phyloP scores from a whole-genome alignment of 2,329 filamentous ascomycete genomes.

The Ophidiomyces ophidiicola region DNA sequence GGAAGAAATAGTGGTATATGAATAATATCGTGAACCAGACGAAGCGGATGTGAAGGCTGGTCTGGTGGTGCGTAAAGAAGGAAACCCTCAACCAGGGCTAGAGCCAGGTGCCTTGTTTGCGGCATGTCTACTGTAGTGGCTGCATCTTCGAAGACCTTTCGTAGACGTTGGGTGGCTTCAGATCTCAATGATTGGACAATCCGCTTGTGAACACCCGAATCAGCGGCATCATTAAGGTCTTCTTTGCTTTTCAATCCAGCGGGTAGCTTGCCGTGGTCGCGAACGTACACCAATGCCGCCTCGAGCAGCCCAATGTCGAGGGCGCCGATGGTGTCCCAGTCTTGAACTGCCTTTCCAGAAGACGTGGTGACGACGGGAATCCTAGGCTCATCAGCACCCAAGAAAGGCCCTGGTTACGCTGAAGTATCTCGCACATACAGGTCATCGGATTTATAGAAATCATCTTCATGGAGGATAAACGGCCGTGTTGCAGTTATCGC shows the following conservation, averaged over 20 bases:
- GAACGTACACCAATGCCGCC: conserved; percentile 57
- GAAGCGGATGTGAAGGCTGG: conserved; percentile 20
- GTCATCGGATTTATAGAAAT: conserved; percentile 77
- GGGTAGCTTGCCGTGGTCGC: conserved; percentile 46
- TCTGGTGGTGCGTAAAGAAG: conserved; percentile 55
- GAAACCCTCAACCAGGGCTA: conserved; percentile 81
- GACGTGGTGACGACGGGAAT: conserved; percentile 39
- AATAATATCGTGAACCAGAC: conserved; percentile 33
- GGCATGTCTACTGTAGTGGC: not conserved
- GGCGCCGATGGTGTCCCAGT: conserved; percentile 85
- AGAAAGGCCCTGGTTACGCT: not conserved
- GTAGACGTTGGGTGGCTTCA: conserved; percentile 19
- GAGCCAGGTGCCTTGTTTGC: conserved; percentile 17
- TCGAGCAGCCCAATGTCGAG: conserved; percentile 60
- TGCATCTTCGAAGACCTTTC: not conserved
- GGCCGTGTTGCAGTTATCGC: conserved; percentile 18
- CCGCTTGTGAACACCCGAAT: conserved; percentile 25
- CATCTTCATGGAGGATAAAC: conserved; percentile 87
- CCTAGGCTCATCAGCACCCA: conserved; percentile 17
- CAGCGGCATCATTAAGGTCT: conserved; percentile 45
- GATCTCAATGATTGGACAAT: conserved; percentile 19
- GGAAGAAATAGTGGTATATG: conserved; percentile 70
- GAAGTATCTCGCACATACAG: conserved; percentile 44
- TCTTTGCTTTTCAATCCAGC: conserved; percentile 44
- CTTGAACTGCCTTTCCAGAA: conserved; percentile 48